Conservation (phyloP, 1,284 basidiomycete genomes). For the Trichosporon coremiiforme region DNA sequence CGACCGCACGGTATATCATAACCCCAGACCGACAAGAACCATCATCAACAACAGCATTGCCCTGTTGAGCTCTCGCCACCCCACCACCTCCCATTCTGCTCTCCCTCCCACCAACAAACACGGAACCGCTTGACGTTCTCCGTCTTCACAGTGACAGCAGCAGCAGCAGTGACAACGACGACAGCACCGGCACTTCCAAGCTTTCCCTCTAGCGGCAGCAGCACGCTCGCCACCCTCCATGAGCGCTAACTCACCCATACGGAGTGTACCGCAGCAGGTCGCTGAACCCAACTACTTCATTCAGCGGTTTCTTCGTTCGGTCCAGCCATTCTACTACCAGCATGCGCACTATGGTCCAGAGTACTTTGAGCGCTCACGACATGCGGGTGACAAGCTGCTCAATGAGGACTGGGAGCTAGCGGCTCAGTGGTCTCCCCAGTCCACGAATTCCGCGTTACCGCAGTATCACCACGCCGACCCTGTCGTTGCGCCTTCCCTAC, state of each 20-base stretch:
- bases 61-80: not conserved
- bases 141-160: not conserved
- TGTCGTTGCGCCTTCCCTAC: not conserved
- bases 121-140: not conserved
- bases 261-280: slow-evolving; percentile 10
- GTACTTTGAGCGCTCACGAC: slow-evolving; percentile 17
- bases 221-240: slow-evolving; percentile 11
- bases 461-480: not conserved
- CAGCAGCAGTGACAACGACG: not conserved
- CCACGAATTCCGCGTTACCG: slow-evolving; percentile 3
- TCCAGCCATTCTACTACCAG: slow-evolving; percentile 7
- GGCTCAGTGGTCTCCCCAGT: not conserved
- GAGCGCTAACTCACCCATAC: slow-evolving; percentile 16
- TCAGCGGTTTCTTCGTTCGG: slow-evolving; percentile 10
- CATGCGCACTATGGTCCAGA: slow-evolving; percentile 8
- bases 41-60: not conserved
- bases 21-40: slow-evolving; percentile 1
- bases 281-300: slow-evolving; percentile 17
- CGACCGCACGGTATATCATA: not conserved
- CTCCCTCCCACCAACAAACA: not conserved
- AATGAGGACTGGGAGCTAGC: slow-evolving; percentile 7
- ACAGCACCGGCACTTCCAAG: not conserved
- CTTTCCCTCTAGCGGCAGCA: not conserved
- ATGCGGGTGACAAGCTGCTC: not conserved
- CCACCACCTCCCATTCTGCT: not conserved